Percentiles rank a stretch among this genome's conserved stretches.
Conservation (phyloP, 768 basidiomycete species). For the Kwoniella botswanensis region DNA sequence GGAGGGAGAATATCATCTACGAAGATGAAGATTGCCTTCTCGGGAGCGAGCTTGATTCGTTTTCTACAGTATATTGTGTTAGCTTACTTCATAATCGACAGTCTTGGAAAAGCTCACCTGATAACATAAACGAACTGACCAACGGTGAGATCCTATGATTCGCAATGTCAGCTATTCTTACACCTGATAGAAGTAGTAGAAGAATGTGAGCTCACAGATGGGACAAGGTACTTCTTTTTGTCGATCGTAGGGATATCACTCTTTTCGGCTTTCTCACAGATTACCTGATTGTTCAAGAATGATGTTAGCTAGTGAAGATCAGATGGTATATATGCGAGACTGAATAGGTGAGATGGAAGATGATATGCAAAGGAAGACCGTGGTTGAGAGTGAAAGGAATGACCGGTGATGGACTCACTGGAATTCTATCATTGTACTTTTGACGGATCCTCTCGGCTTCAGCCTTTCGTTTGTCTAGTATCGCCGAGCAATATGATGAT, state of each 20-base stretch:
- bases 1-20: conserved; percentile 98
- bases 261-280: conserved; percentile 98
- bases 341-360: neutral
- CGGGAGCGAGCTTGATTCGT: conserved; percentile 98
- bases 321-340: neutral
- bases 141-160: conserved; percentile 82
- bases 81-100: neutral
- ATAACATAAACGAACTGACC: conserved; percentile 99
- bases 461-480: conserved; percentile 94
- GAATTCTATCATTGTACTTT: conserved; percentile 98
- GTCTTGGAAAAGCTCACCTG: conserved; percentile 50
- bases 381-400: too few relatives aligned
- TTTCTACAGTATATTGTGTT: conserved; percentile 63
- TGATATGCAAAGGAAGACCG: too few relatives aligned
- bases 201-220: conserved; percentile 69
- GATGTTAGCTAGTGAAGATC: too few relatives aligned
- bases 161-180: neutral
- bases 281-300: conserved; percentile 78
- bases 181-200: neutral
- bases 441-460: conserved; percentile 97
- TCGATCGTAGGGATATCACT: conserved; percentile 99
- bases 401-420: conserved; percentile 65
- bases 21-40: conserved; percentile 99
- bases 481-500: neutral
- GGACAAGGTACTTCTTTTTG: conserved; percentile 99